A percentile compares a stretch with the other conserved stretches of the same genome.
Evolutionary conservation across 2,329 filamentous ascomycete species (phyloP).

Genomic region (Colletotrichum truncatum): DNA sequence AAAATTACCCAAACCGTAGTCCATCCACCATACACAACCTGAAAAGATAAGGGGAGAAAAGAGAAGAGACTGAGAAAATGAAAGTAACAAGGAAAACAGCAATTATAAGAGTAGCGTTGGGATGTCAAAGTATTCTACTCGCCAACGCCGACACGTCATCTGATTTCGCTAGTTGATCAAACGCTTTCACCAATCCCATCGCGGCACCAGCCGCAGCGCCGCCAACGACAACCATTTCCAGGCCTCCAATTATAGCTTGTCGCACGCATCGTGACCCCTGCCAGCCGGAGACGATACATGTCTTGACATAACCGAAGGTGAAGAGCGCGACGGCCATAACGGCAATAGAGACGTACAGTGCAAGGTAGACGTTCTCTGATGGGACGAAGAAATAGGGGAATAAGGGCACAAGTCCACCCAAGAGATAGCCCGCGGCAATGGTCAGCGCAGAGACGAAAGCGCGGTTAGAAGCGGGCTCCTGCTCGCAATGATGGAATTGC

Average conservation of each 20-base stretch:
- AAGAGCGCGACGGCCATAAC: slow-evolving; percentile 70
- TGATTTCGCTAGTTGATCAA: slow-evolving; percentile 28
- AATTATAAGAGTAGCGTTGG: not conserved
- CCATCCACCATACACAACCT: not conserved
- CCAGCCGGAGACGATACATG: slow-evolving; percentile 50
- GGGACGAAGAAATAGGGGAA: slow-evolving; percentile 72
- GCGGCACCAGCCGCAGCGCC: slow-evolving; percentile 46
- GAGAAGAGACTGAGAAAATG: not conserved
- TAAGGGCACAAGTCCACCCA: slow-evolving; percentile 76
- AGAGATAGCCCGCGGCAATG: slow-evolving; percentile 74
- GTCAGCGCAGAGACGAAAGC: slow-evolving; percentile 68
- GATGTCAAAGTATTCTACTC: slow-evolving; percentile 11
- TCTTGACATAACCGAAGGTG: slow-evolving; percentile 73
- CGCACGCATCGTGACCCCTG: slow-evolving; percentile 26
- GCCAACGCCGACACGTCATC: slow-evolving; percentile 19
- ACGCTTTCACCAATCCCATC: slow-evolving; percentile 46
- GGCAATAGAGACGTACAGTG: slow-evolving; percentile 66
- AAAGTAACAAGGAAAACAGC: not conserved
- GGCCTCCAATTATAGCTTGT: slow-evolving; percentile 39
- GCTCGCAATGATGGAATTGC: slow-evolving; percentile 63
- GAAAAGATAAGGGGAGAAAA: not conserved
- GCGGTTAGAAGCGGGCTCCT: slow-evolving; percentile 52
- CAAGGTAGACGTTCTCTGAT: slow-evolving; percentile 47
- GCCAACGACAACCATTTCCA: slow-evolving; percentile 52
- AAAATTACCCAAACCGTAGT: not conserved